These are phyloP conservation scores for Dothideomycetes sp. DNA, from an alignment of 2,329 filamentous ascomycete genomes.

Conservation along the genomic window DNA sequence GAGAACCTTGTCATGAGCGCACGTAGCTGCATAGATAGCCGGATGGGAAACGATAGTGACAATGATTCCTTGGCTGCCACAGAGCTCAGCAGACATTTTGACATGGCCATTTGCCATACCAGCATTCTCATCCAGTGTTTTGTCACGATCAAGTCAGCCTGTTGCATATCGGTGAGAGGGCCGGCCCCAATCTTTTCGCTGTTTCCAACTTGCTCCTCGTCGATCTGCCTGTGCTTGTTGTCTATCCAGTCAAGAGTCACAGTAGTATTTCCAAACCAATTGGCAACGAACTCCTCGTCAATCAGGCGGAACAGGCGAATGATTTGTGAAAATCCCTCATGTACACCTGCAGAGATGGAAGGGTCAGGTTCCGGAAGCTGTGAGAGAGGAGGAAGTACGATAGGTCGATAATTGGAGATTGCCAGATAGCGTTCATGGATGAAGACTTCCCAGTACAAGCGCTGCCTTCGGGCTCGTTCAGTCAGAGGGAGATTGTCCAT, in stretches of 20 bases:
- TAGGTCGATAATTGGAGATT: conserved; percentile 41
- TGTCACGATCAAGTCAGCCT: conserved; percentile 42
- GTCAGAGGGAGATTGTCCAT: conserved; percentile 25
- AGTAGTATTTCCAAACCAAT: conserved; percentile 29
- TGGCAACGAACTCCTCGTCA: conserved; percentile 35
- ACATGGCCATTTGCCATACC: conserved; percentile 43
- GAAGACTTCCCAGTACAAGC: conserved; percentile 48
- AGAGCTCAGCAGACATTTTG: conserved; percentile 37
- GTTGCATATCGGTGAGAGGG: conserved; percentile 34
- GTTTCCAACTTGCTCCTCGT: conserved; percentile 25
- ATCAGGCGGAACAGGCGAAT: conserved; percentile 38
- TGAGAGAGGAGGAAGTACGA: conserved; percentile 32
- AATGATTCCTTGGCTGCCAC: conserved; percentile 19
- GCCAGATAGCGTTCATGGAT: conserved; percentile 50
- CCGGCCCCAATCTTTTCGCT: conserved; percentile 10
- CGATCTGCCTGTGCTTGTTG: conserved; percentile 36
- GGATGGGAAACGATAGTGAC: conserved; percentile 38
- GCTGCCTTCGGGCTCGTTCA: conserved; percentile 36
- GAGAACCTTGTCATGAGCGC: conserved; percentile 35
- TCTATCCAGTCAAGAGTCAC: conserved; percentile 38
- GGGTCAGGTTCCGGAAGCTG: conserved; percentile 33
- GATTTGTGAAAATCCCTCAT: conserved; percentile 36
- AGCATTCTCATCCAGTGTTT: conserved; percentile 42
- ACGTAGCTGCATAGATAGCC: conserved; percentile 36
- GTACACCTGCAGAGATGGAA: conserved; percentile 30